phyloP scores from a whole-genome alignment of 129 eudicot genomes.

The Escallonia rubra region DNA sequence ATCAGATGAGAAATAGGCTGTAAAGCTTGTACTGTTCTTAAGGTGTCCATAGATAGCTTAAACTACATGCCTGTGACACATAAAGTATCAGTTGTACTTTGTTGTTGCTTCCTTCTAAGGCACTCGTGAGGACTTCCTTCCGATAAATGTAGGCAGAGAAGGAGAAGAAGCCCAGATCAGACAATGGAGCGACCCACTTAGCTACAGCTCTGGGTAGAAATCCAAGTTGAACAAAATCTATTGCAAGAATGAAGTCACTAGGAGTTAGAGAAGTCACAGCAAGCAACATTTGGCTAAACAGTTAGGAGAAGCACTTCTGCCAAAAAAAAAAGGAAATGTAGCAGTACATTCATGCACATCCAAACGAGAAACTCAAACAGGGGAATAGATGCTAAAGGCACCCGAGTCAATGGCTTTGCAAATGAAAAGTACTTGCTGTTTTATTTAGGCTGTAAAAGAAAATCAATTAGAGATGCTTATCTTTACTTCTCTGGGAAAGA shows the following conservation, averaged over 20 bases:
- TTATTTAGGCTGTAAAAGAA: not conserved
- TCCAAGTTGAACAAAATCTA: slow-evolving; percentile 75
- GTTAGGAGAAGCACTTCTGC: not conserved
- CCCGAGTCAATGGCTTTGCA: not conserved
- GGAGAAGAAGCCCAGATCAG: slow-evolving; percentile 63
- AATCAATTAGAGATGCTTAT: no score
- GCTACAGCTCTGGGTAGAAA: slow-evolving; percentile 79
- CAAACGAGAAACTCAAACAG: not conserved
- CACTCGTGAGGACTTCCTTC: slow-evolving; percentile 81
- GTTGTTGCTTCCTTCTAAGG: slow-evolving; percentile 70
- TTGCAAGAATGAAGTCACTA: slow-evolving; percentile 2
- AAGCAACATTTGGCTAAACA: not conserved
- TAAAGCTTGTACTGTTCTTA: not conserved
- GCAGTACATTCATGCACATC: not conserved
- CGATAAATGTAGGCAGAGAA: slow-evolving; percentile 68
- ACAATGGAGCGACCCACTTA: slow-evolving; percentile 80
- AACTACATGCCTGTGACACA: slow-evolving; percentile 55
- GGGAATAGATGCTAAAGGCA: not conserved
- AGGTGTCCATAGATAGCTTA: not conserved
- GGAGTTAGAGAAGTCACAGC: slow-evolving; percentile 8
- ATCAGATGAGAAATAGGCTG: not conserved
- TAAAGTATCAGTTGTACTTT: slow-evolving; percentile 64
- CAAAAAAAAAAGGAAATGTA: not conserved
- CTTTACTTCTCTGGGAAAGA: no score
- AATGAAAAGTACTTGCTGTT: not conserved